Evolutionary conservation across 257 asterid genomes (phyloP).

Genomic region (Anisodus tanguticus): DNA sequence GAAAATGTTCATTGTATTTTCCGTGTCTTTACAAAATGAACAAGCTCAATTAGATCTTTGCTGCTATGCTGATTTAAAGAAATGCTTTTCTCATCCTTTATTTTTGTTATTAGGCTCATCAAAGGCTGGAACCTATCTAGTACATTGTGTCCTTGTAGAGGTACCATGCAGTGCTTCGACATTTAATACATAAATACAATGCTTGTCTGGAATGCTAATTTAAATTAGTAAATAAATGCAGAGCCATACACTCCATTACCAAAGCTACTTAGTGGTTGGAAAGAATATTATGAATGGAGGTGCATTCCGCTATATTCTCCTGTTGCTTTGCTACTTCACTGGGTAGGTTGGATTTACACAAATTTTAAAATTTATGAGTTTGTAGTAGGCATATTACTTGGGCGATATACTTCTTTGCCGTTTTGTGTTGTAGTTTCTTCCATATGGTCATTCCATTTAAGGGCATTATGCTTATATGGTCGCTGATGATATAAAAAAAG

Average conservation of each 20-base stretch:
- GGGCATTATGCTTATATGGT: conserved; percentile 16
- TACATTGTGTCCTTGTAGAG: conserved; percentile 77
- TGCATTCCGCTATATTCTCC: conserved; percentile 79
- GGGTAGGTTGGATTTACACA: conserved; percentile 57
- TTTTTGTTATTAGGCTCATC: conserved; percentile 48
- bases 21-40: background rate
- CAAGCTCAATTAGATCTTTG: background rate
- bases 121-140: conserved; percentile 65
- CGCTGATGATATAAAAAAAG: background rate
- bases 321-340: conserved; percentile 89
- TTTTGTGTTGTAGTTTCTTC: background rate
- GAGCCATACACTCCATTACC: conserved; percentile 61
- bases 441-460: background rate
- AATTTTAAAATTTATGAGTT: background rate
- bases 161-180: conserved; percentile 41
- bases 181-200: background rate
- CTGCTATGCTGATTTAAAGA: background rate
- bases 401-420: background rate
- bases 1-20: background rate
- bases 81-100: conserved; percentile 20
- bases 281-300: conserved; percentile 94
- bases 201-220: conserved; percentile 20
- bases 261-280: conserved; percentile 60
- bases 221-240: conserved; percentile 37
- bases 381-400: background rate